Evolutionary conservation across 495 filamentous ascomycete genomes (phyloP).

Genomic region (Annulohypoxylon stygium): DNA sequence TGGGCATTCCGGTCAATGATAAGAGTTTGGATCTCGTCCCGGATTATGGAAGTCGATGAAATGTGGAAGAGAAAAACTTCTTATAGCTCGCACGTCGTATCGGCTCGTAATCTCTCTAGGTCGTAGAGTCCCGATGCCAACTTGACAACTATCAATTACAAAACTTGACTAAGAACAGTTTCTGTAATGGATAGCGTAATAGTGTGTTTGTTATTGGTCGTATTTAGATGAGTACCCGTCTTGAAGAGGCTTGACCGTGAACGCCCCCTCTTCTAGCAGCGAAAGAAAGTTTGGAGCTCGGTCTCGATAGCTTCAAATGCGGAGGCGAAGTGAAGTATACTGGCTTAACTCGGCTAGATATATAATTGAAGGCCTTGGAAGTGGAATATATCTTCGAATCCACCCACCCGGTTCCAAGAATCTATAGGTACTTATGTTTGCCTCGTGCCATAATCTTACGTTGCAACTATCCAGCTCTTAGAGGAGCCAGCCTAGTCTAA

Average conservation of each 20-base stretch:
- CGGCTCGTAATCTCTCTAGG: too few species aligned
- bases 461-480: neutral
- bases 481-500: neutral
- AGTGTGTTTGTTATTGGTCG: neutral
- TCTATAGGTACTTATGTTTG: neutral
- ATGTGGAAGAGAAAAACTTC: too few species aligned
- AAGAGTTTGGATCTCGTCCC: neutral
- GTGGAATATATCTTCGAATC: neutral
- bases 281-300: constrained; percentile 2
- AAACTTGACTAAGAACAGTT: neutral
- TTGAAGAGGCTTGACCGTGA: neutral
- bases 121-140: neutral
- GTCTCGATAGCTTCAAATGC: neutral
- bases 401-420: neutral
- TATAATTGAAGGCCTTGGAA: neutral
- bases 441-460: neutral
- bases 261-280: neutral
- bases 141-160: neutral
- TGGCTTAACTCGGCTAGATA: neutral
- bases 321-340: neutral
- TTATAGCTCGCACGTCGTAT: too few species aligned
- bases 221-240: neutral
- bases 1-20: too few species aligned
- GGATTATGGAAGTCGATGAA: neutral
- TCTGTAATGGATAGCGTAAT: neutral